phyloP scores from a whole-genome alignment of 176 grass and related monocot species.

The Aechmea fasciata region DNA sequence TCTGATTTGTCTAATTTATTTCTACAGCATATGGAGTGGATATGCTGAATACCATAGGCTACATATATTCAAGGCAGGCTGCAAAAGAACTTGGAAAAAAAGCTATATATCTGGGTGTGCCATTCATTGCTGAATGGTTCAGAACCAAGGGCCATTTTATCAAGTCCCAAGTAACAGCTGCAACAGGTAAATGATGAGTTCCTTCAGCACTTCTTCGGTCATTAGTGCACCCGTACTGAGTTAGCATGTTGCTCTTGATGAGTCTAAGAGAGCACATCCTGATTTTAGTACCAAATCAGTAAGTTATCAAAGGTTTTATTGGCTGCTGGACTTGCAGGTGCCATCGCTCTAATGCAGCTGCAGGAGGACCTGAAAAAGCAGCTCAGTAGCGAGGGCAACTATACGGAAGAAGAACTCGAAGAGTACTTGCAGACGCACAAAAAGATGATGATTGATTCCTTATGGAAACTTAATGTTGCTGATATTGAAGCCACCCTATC shows the following conservation, averaged over 20 bases:
- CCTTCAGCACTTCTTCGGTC: slow-evolving; percentile 7
- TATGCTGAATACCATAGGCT: slow-evolving; percentile 96
- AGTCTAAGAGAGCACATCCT: too few relatives aligned
- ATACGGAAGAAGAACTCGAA: slow-evolving; percentile 71
- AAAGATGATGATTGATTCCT: slow-evolving; percentile 88
- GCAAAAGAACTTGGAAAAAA: slow-evolving; percentile 96
- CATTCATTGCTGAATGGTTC: slow-evolving; percentile 96
- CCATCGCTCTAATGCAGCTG: slow-evolving; percentile 95
- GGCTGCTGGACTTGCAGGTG: slow-evolving; percentile 43
- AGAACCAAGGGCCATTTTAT: slow-evolving; percentile 99
- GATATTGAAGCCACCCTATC: slow-evolving; percentile 94
- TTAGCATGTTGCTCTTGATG: background rate
- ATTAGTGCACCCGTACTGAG: background rate
- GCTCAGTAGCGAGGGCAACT: slow-evolving; percentile 62
- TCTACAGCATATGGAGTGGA: slow-evolving; percentile 74
- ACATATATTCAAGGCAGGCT: slow-evolving; percentile 90
- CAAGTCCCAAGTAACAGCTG: slow-evolving; percentile 97
- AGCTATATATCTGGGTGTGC: slow-evolving; percentile 77
- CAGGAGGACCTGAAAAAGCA: slow-evolving; percentile 82
- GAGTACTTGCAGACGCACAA: slow-evolving; percentile 78
- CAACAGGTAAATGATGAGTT: slow-evolving; percentile 44
- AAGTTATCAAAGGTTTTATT: background rate
- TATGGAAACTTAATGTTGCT: slow-evolving; percentile 99
- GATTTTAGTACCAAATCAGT: too few relatives aligned
- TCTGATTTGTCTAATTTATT: background rate